Percentiles rank a stretch among this genome's conserved stretches.
These are phyloP conservation scores for Biscogniauxia sp. DNA, from an alignment of 2,329 filamentous ascomycete species.

Conservation along the genomic window DNA sequence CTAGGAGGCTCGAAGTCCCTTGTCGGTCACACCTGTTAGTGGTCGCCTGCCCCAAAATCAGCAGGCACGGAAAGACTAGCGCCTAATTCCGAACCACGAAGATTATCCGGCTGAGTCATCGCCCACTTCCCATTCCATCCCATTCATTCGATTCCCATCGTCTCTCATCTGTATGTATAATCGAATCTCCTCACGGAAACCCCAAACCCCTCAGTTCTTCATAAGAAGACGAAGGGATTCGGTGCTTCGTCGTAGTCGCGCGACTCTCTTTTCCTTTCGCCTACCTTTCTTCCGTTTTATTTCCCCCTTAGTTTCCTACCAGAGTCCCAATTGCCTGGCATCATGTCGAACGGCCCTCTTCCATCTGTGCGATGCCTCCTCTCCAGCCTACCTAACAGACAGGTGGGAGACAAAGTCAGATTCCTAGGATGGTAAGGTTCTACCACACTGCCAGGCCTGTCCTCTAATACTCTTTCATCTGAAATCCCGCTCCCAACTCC, in stretches of 20 bases:
- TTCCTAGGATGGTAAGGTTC: constrained; percentile 82
- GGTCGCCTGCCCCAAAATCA: constrained; percentile 1
- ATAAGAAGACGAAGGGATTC: not conserved
- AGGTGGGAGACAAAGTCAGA: constrained; percentile 74
- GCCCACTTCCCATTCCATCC: not conserved
- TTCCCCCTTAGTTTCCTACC: not conserved
- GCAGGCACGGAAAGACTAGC: not conserved
- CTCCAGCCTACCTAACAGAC: constrained; percentile 51
- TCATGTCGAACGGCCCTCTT: constrained; percentile 58
- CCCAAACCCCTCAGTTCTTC: not conserved
- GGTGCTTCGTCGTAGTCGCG: no score
- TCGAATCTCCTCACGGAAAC: not conserved
- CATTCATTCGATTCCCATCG: not conserved
- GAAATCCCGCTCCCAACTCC: not conserved
- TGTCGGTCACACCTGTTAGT: not conserved
- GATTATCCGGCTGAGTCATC: constrained; percentile 9
- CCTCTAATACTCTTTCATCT: not conserved
- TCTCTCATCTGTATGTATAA: not conserved
- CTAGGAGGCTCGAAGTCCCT: constrained; percentile 2
- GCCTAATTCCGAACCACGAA: constrained; percentile 1
- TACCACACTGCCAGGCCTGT: not conserved
- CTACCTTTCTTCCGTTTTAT: not conserved
- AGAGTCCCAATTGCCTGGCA: not conserved
- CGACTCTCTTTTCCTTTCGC: not conserved
- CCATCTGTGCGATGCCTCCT: constrained; percentile 66